Evolutionary conservation across 2,329 filamentous ascomycete species (phyloP).

Genomic region (Bretziella fagacearum): DNA sequence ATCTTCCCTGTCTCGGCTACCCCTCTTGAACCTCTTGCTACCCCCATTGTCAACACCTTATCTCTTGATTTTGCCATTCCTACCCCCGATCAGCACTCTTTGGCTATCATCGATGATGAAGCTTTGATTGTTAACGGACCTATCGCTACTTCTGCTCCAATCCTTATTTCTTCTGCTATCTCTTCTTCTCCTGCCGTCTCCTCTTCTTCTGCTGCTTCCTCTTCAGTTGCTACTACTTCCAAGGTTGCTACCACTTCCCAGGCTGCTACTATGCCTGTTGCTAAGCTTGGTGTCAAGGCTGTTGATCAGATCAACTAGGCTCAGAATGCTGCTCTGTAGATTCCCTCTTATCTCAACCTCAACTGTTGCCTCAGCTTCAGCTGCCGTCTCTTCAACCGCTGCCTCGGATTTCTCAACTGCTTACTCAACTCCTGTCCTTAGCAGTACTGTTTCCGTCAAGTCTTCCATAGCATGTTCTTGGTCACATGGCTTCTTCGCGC

Average conservation of each 20-base stretch:
- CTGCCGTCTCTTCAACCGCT: not conserved
- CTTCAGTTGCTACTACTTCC: not conserved
- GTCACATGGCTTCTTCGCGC: too few relatives aligned
- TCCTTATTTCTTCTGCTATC: too few relatives aligned
- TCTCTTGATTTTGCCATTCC: slow-evolving; percentile 3
- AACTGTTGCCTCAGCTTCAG: not conserved
- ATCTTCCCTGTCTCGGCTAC: slow-evolving; percentile 10
- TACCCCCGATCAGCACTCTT: not conserved
- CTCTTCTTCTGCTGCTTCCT: too few relatives aligned
- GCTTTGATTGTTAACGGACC: not conserved
- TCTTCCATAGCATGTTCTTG: not conserved
- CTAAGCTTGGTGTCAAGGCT: not conserved
- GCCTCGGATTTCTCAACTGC: not conserved
- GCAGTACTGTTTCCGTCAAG: slow-evolving; percentile 1
- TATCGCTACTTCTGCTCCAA: not conserved
- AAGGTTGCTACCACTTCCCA: slow-evolving; percentile 1
- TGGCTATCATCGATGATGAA: not conserved
- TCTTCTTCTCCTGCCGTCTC: too few relatives aligned
- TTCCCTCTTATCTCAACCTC: not conserved
- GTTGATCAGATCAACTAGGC: not conserved
- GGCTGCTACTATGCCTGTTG: not conserved
- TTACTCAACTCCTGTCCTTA: not conserved
- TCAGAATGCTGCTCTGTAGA: not conserved
- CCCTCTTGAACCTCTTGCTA: slow-evolving; percentile 1
- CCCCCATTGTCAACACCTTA: slow-evolving; percentile 11